A percentile compares a stretch with the other conserved stretches of the same genome.
phyloP scores from a whole-genome alignment of 106 monocot genomes.

The Dioscorea alata region DNA sequence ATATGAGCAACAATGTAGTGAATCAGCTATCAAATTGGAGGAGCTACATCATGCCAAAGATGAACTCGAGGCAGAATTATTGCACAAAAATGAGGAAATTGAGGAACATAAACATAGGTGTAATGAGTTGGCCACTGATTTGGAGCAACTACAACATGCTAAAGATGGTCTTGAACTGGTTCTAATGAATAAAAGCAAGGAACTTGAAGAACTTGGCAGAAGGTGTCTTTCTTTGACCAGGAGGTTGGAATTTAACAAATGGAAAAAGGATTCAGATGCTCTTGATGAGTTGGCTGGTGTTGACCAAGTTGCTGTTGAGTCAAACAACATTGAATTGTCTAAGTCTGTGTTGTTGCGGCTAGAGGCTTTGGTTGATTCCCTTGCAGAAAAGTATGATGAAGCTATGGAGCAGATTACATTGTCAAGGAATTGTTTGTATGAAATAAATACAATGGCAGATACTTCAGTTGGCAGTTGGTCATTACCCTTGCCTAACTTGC shows the following conservation, averaged over 20 bases:
- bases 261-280: slow-evolving; percentile 5
- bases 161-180: slow-evolving; percentile 41
- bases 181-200: slow-evolving; percentile 31
- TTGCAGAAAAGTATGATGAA: slow-evolving; percentile 44
- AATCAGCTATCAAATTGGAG: slow-evolving; percentile 37
- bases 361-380: slow-evolving; percentile 48
- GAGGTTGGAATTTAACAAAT: slow-evolving; percentile 29
- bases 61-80: slow-evolving; percentile 42
- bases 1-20: slow-evolving; percentile 40
- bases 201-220: slow-evolving; percentile 38
- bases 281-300: neutral
- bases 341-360: slow-evolving; percentile 37
- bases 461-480: slow-evolving; percentile 31
- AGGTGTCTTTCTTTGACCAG: slow-evolving; percentile 42
- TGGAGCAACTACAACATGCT: slow-evolving; percentile 22
- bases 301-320: neutral
- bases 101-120: slow-evolving; percentile 51
- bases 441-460: slow-evolving; percentile 21
- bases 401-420: slow-evolving; percentile 45
- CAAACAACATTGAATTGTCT: slow-evolving; percentile 20
- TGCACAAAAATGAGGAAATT: slow-evolving; percentile 34
- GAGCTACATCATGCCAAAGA: slow-evolving; percentile 32
- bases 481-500: slow-evolving; percentile 46
- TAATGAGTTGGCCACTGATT: slow-evolving; percentile 26
- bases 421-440: slow-evolving; percentile 44